Base-by-base conservation (phyloP, 306 rosid genomes). In the Castanea crenata region DNA sequence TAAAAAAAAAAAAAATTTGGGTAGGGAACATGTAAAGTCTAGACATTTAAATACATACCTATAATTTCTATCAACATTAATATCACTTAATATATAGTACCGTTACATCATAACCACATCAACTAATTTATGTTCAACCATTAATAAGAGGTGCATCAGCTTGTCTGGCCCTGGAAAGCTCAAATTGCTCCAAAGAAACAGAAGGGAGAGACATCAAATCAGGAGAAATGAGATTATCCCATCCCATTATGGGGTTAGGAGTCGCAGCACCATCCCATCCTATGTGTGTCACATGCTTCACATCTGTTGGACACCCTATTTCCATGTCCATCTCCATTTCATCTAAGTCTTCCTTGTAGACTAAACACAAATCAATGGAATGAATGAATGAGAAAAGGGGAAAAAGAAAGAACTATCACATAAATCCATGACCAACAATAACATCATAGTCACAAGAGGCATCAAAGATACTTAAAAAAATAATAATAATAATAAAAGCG, bases 201-300 rank as follows among this genome's bases (percentile, higher is more conserved):
- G 91, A 81, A 3, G 88, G 59, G 15, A 64, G 69, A 74, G 91
- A 86, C 73, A 80, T 83, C 32, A 85, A 74, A 11, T 88, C 79
- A 32, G 89, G 86, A 76, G 92, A 75, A 4, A 86, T 58, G 73
- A 93, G 90, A 84, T 87, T 32, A 55, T 92, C 90, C 98, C 90
- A 87, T 34, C 84, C 87, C 63, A 19, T 75, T 3, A 81, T 38
- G 69, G 90, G 81, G 68, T 74, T 77, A 8, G 73, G 80, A 78
- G 79, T 68, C 55, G 85, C 71, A 19, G 83, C 79, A 27, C 83
- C 97, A 84, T 90, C 97, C 89, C 86, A 90, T 5, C 99, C 99
- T 56, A 95, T 93, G 93, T 95, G 99, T 56, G 98, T 89, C 85
- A 95, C 98, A 55, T 95, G 99, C 87, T 95, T 92, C 79, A 95